Evolutionary conservation across 441 rosid genomes (phyloP).

Genomic region (Caryocar brasiliense): DNA sequence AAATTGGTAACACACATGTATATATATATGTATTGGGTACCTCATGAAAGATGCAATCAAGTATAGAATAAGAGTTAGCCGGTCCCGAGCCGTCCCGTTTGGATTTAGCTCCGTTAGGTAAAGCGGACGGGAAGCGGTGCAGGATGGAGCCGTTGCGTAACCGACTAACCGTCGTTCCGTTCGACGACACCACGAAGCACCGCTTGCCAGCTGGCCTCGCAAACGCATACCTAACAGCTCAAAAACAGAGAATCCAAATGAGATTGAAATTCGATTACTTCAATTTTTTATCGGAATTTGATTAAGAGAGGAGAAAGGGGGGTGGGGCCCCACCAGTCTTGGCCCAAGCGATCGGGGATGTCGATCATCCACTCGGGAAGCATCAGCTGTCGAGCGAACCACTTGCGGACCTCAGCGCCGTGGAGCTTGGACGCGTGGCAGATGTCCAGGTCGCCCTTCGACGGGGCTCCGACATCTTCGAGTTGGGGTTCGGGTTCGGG

Average conservation of each 20-base stretch:
- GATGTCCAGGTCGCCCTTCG: constrained; percentile 46
- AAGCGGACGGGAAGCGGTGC: constrained; percentile 79
- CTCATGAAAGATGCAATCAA: constrained; percentile 95
- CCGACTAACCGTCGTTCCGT: constrained; percentile 80
- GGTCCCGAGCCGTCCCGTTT: constrained; percentile 58
- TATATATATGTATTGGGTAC: constrained; percentile 20
- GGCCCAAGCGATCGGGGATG: constrained; percentile 57
- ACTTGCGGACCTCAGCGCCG: constrained; percentile 68
- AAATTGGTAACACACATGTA: too few species aligned
- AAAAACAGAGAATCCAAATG: too few species aligned
- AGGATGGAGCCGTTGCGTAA: constrained; percentile 64
- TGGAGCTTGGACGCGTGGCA: constrained; percentile 55
- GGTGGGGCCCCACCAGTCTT: too few species aligned
- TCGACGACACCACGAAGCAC: constrained; percentile 79
- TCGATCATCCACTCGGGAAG: constrained; percentile 96
- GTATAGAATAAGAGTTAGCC: constrained; percentile 63
- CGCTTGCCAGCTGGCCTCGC: constrained; percentile 90
- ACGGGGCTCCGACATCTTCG: constrained; percentile 16
- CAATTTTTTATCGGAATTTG: background rate
- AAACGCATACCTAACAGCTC: constrained; percentile 79
- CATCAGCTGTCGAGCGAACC: constrained; percentile 80
- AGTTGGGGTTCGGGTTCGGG: constrained; percentile 19
- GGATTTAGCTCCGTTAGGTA: constrained; percentile 69
- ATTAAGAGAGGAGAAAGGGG: background rate
- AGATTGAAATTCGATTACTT: background rate